Conservation (phyloP, 495 filamentous ascomycete species). For the Bathelium albidoporum region DNA sequence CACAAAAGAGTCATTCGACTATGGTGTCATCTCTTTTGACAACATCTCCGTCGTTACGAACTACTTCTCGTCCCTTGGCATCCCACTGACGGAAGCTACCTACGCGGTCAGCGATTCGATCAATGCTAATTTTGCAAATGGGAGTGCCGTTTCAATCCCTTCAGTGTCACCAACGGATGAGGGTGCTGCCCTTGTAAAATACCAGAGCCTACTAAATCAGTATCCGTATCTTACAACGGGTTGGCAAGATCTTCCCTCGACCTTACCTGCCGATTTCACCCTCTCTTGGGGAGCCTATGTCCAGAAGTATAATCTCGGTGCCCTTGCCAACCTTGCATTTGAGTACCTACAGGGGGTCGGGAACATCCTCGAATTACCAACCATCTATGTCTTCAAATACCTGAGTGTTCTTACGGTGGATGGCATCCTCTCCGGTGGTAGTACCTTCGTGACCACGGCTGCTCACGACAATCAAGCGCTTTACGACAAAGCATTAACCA, state of each 20-base stretch:
- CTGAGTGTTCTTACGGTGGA: conserved; percentile 17
- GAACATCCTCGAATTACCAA: conserved; percentile 30
- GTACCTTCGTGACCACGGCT: conserved; percentile 30
- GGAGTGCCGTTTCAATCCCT: conserved; percentile 15
- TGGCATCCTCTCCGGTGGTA: conserved; percentile 9
- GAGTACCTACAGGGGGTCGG: conserved; percentile 31
- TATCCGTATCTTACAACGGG: conserved; percentile 35
- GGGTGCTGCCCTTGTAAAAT: conserved; percentile 22
- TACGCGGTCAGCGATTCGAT: neutral
- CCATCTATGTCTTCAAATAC: conserved; percentile 23
- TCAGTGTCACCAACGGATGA: conserved; percentile 7
- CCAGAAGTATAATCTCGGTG: conserved; percentile 31
- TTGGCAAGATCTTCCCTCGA: conserved; percentile 31
- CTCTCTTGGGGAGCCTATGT: conserved; percentile 37
- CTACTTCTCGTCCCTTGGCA: conserved; percentile 33
- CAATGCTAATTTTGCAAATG: conserved; percentile 22
- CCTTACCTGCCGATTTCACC: conserved; percentile 34
- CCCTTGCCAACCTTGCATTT: conserved; percentile 23
- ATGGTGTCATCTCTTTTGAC: conserved; percentile 35
- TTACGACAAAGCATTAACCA: conserved; percentile 29
- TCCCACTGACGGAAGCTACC: conserved; percentile 13
- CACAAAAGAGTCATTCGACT: conserved; percentile 34
- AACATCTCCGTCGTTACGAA: conserved; percentile 30
- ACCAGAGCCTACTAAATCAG: conserved; percentile 28
- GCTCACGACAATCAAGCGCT: conserved; percentile 34